phyloP scores from a whole-genome alignment of 805 yeast species.

The Ogataea methylovora region DNA sequence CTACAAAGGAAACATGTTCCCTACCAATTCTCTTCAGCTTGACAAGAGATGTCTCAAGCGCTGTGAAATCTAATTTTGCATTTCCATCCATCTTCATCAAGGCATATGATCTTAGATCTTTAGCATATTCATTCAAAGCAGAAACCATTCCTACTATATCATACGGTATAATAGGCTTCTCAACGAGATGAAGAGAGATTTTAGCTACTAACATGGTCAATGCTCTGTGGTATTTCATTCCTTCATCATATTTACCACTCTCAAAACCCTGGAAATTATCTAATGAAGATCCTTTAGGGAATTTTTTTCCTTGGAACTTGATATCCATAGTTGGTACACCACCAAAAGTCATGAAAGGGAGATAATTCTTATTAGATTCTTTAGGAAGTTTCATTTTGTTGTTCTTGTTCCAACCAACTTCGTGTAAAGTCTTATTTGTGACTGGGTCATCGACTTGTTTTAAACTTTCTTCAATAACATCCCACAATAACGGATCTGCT shows the following conservation, averaged over 20 bases:
- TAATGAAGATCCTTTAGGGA: slow-evolving; percentile 49
- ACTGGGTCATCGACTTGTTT: slow-evolving; percentile 18
- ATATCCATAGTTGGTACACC: slow-evolving; percentile 70
- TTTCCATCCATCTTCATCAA: slow-evolving; percentile 5
- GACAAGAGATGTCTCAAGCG: slow-evolving; percentile 21
- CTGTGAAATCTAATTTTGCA: slow-evolving; percentile 15
- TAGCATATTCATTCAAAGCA: slow-evolving; percentile 33
- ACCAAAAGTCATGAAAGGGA: slow-evolving; percentile 54
- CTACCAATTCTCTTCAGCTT: slow-evolving; percentile 36
- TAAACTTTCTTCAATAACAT: slow-evolving; percentile 37
- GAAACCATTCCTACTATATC: slow-evolving; percentile 42
- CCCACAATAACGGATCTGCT: slow-evolving; percentile 54
- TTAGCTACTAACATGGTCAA: slow-evolving; percentile 50
- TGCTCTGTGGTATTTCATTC: slow-evolving; percentile 46
- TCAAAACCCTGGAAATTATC: slow-evolving; percentile 57
- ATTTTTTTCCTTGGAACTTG: slow-evolving; percentile 33
- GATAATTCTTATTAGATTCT: slow-evolving; percentile 48
- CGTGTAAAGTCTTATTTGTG: slow-evolving; percentile 14
- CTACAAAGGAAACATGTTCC: slow-evolving; percentile 46
- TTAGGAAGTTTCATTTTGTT: slow-evolving; percentile 4
- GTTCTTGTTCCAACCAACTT: slow-evolving; percentile 7
- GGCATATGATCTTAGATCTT: slow-evolving; percentile 39
- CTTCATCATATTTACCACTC: slow-evolving; percentile 42
- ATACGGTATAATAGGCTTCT: slow-evolving; percentile 71
- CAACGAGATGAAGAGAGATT: slow-evolving; percentile 52